Percentiles rank a stretch among this genome's conserved stretches.
Evolutionary conservation across 176 grass and related monocot genomes (phyloP).

Genomic region (bread wheat (Triticum aestivum)): DNA sequence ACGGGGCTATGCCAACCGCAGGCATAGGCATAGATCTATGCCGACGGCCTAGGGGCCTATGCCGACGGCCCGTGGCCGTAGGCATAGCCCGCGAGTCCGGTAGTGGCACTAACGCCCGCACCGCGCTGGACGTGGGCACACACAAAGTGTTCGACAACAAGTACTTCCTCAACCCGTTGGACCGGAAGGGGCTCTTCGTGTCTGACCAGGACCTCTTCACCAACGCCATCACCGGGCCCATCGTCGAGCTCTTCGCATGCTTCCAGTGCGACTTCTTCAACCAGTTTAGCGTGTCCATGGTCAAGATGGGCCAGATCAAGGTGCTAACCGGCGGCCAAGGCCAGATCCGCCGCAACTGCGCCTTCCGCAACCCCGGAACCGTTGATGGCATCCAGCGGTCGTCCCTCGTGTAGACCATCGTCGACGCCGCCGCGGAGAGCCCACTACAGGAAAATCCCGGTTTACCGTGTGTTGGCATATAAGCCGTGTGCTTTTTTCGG

Average conservation of each 20-base stretch:
- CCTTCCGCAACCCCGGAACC: slow-evolving; percentile 5
- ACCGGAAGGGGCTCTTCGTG: slow-evolving; percentile 60
- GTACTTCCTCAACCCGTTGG: slow-evolving; percentile 51
- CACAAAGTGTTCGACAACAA: slow-evolving; percentile 68
- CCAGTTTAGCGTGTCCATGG: slow-evolving; percentile 48
- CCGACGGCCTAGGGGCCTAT: too few relatives aligned
- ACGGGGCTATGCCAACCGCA: too few relatives aligned
- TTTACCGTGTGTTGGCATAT: too few relatives aligned
- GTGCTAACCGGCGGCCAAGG: slow-evolving; percentile 47
- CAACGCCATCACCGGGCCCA: background rate
- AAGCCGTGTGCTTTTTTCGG: too few relatives aligned
- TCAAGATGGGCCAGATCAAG: slow-evolving; percentile 76
- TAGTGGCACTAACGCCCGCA: slow-evolving; percentile 21
- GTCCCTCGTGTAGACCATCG: background rate
- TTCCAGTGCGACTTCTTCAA: slow-evolving; percentile 45
- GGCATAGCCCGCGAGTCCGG: too few relatives aligned
- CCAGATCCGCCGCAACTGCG: slow-evolving; percentile 38
- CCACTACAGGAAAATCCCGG: too few relatives aligned
- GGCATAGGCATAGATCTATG: too few relatives aligned
- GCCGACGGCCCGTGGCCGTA: too few relatives aligned
- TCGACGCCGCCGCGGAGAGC: background rate
- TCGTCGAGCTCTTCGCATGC: slow-evolving; percentile 21
- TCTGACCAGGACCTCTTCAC: slow-evolving; percentile 73
- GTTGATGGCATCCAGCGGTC: background rate
- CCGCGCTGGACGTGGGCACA: slow-evolving; percentile 41